A percentile compares a stretch with the other conserved stretches of the same genome.
These are phyloP conservation scores for Debaryomyces maramus DNA, from an alignment of 805 yeast genomes.

Conservation along the genomic window DNA sequence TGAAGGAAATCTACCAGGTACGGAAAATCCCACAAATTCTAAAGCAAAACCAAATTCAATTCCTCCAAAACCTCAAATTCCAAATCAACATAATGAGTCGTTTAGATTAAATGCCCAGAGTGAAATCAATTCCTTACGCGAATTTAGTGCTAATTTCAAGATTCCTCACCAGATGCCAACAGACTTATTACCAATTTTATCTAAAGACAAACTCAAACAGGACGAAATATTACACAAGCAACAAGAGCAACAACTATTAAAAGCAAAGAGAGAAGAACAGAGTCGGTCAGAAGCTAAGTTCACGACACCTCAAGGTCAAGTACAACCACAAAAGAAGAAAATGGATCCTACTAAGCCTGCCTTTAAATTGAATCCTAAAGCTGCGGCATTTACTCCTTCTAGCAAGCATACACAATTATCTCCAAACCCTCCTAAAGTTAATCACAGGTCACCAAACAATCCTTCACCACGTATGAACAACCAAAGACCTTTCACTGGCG, in stretches of 20 bases:
- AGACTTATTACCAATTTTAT: conserved; percentile 66
- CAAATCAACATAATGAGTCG: conserved; percentile 30
- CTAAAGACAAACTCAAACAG: conserved; percentile 67
- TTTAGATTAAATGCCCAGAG: conserved; percentile 52
- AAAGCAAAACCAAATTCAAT: conserved; percentile 29
- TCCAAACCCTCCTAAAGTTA: conserved; percentile 28
- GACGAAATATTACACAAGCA: conserved; percentile 54
- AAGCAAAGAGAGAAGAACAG: conserved; percentile 5
- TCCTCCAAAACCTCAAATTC: conserved; percentile 30
- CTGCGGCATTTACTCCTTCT: conserved; percentile 63
- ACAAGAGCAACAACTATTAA: conserved; percentile 14
- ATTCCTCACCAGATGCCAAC: conserved; percentile 61
- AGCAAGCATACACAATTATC: conserved; percentile 22
- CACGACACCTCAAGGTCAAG: conserved; percentile 14
- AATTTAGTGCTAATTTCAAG: conserved; percentile 80
- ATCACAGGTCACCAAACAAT: conserved; percentile 24
- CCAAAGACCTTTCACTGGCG: conserved; percentile 31
- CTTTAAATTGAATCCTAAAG: conserved; percentile 70
- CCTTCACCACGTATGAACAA: conserved; percentile 35
- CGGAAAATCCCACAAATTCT: conserved; percentile 5
- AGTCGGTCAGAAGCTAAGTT: conserved; percentile 4
- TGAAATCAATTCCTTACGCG: conserved; percentile 68
- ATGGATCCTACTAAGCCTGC: conserved; percentile 59
- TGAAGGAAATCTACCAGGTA: conserved; percentile 12
- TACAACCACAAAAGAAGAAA: conserved; percentile 40